Percentiles rank a stretch among this genome's conserved stretches.
Conservation (phyloP, 2,329 filamentous ascomycete genomes). For the Podosphaera fusca region DNA sequence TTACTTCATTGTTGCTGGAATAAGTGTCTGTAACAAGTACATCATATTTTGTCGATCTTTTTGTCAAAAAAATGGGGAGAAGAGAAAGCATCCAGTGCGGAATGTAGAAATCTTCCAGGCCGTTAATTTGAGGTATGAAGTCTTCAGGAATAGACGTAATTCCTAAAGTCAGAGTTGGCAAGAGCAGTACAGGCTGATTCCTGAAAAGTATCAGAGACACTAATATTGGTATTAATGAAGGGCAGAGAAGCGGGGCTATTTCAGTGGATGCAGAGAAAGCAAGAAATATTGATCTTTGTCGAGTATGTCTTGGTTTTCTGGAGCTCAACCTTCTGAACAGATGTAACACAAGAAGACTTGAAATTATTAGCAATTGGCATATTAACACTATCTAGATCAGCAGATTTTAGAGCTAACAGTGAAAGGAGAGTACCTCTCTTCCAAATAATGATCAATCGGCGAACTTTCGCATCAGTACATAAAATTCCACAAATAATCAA, state of each 20-base stretch:
- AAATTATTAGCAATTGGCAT: constrained; percentile 14
- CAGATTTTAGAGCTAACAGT: background rate
- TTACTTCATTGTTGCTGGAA: constrained; percentile 13
- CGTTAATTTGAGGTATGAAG: constrained; percentile 39
- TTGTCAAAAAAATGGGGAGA: constrained; percentile 29
- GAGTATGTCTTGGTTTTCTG: constrained; percentile 12
- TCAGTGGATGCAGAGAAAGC: constrained; percentile 59
- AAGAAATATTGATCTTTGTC: constrained; percentile 15
- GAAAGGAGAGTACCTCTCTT: constrained; percentile 22
- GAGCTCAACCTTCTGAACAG: constrained; percentile 33
- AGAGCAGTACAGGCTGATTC: constrained; percentile 34
- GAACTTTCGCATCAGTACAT: constrained; percentile 20
- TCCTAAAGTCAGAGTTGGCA: constrained; percentile 64
- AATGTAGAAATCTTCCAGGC: constrained; percentile 33
- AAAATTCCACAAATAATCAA: constrained; percentile 21
- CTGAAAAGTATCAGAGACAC: constrained; percentile 52
- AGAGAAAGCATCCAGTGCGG: constrained; percentile 64
- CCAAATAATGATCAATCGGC: constrained; percentile 24
- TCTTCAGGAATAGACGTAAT: constrained; percentile 53
- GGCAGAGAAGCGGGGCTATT: constrained; percentile 77
- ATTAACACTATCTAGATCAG: constrained; percentile 14
- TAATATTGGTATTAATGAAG: constrained; percentile 49
- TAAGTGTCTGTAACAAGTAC: constrained; percentile 3
- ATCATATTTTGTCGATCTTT: background rate
- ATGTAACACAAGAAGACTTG: constrained; percentile 27